A percentile compares a stretch with the other conserved stretches of the same genome.
These are phyloP conservation scores for Erysimum cheiranthoides DNA, from an alignment of 345 rosid genomes.

Conservation along the genomic window DNA sequence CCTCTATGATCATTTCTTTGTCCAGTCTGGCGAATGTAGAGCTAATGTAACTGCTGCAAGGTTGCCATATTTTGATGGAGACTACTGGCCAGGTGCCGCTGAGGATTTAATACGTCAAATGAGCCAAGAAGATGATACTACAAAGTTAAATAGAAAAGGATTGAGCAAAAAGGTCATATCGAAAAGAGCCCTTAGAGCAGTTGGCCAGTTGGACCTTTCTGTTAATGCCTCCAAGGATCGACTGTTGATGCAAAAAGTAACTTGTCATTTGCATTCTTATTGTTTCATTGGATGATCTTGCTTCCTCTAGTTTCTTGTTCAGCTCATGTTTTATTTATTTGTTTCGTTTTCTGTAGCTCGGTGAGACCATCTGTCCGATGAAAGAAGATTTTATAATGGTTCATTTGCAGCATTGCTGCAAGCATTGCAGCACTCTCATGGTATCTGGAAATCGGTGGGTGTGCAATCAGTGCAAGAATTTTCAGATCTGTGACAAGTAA, in stretches of 20 bases:
- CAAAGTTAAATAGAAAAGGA: slow-evolving; percentile 73
- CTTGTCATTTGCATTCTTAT: not conserved
- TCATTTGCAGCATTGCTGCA: slow-evolving; percentile 88
- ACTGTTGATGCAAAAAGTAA: slow-evolving; percentile 88
- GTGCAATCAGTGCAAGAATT: slow-evolving; percentile 85
- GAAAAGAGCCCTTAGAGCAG: slow-evolving; percentile 83
- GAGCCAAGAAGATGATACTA: slow-evolving; percentile 81
- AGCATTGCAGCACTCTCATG: slow-evolving; percentile 80
- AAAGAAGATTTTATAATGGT: slow-evolving; percentile 99
- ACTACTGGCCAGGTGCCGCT: slow-evolving; percentile 98
- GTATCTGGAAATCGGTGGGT: slow-evolving; percentile 87
- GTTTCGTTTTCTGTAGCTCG: slow-evolving; percentile 64
- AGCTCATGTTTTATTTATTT: not conserved
- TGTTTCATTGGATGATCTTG: not conserved
- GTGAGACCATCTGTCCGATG: slow-evolving; percentile 87
- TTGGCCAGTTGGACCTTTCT: slow-evolving; percentile 85
- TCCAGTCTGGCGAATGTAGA: slow-evolving; percentile 70
- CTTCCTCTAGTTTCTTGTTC: too few relatives aligned
- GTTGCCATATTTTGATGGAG: slow-evolving; percentile 97
- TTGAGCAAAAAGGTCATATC: slow-evolving; percentile 76
- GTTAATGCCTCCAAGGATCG: slow-evolving; percentile 89
- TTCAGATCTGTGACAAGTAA: slow-evolving; percentile 92
- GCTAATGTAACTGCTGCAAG: slow-evolving; percentile 92
- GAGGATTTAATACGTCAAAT: slow-evolving; percentile 82
- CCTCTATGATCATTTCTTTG: slow-evolving; percentile 86